Percentiles rank a stretch among this genome's conserved stretches.
These are phyloP conservation scores for Colletotrichum chlorophyti DNA, from an alignment of 2,329 filamentous ascomycete species.

Conservation along the genomic window DNA sequence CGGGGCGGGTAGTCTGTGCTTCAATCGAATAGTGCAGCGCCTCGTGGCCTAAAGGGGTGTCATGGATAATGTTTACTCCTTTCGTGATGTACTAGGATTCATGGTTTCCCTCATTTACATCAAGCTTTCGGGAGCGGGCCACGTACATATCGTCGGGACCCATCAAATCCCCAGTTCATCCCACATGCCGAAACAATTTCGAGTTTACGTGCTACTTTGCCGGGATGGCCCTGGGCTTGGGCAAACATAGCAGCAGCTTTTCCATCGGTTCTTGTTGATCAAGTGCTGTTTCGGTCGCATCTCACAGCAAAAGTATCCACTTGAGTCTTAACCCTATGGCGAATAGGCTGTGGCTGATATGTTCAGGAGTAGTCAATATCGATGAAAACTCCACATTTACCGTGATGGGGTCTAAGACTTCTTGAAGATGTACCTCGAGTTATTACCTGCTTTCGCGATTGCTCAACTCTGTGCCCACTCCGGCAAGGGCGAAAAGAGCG, in stretches of 20 bases:
- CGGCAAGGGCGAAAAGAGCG: no score
- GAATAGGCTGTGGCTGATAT: conserved; percentile 10
- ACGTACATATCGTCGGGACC: neutral
- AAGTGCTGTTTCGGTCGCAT: neutral
- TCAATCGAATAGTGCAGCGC: neutral
- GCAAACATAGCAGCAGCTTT: neutral
- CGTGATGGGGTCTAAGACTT: conserved; percentile 3
- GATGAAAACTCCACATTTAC: neutral
- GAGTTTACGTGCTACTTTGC: neutral
- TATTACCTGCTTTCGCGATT: no score
- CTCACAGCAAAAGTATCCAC: neutral
- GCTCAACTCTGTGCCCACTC: no score
- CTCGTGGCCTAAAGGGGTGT: conserved; percentile 8
- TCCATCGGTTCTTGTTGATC: neutral
- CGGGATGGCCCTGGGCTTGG: neutral
- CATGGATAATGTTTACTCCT: neutral
- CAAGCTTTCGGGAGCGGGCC: neutral
- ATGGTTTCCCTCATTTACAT: neutral
- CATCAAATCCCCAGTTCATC: neutral
- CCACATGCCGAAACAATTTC: conserved; percentile 17
- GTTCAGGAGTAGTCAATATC: neutral
- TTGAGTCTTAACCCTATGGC: conserved; percentile 1
- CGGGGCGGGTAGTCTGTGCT: neutral
- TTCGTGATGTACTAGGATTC: neutral
- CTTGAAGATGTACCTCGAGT: no score